phyloP scores from a whole-genome alignment of 2,329 filamentous ascomycete genomes.

The Diaporthe citriasiana region DNA sequence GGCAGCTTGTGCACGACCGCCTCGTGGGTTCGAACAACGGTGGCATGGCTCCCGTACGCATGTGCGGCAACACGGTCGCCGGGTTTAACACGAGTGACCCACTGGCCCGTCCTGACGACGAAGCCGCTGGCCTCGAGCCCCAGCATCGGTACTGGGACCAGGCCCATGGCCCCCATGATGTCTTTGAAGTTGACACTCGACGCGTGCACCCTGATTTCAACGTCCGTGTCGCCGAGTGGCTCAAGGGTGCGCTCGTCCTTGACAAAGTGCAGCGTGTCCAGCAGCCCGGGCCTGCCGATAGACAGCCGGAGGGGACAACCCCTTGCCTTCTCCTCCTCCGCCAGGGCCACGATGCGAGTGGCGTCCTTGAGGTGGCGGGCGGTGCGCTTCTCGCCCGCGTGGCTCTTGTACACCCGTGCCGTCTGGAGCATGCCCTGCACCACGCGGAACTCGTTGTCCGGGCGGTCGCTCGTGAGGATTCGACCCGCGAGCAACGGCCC shows the following conservation, averaged over 20 bases:
- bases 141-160: not conserved
- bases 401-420: too few relatives aligned
- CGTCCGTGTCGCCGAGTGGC: not conserved
- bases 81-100: not conserved
- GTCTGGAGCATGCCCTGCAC: too few relatives aligned
- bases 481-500: too few relatives aligned
- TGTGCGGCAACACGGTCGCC: not conserved
- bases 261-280: not conserved
- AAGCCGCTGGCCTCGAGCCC: not conserved
- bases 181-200: slow-evolving; percentile 1
- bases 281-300: not conserved
- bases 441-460: too few relatives aligned
- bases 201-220: not conserved
- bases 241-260: not conserved
- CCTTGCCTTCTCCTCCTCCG: not conserved
- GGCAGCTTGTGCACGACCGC: not conserved
- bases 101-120: not conserved
- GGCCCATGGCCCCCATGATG: slow-evolving; percentile 13
- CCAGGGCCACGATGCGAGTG: too few relatives aligned
- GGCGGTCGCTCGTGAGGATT: too few relatives aligned
- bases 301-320: not conserved
- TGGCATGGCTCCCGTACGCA: not conserved
- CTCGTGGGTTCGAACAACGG: not conserved
- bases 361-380: not conserved
- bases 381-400: not conserved